Conservation (phyloP, 2,329 filamentous ascomycete genomes). For the Apiospora sp. region DNA sequence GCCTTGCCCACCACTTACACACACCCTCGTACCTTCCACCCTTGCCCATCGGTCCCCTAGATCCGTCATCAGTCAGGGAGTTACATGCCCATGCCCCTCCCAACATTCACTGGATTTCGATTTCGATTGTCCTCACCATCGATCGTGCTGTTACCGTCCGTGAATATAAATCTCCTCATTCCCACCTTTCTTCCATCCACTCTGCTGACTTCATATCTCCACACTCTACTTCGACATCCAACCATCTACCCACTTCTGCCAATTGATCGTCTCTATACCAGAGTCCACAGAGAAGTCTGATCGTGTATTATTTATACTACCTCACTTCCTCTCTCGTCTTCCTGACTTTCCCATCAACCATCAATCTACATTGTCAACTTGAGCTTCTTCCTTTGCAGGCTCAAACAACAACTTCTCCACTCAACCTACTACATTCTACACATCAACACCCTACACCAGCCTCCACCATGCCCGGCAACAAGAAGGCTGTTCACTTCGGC, state of each 20-base stretch:
- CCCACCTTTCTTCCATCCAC: conserved; percentile 10
- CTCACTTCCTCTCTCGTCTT: neutral
- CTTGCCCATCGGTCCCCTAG: conserved; percentile 4
- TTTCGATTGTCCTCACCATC: conserved; percentile 17
- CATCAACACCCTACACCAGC: neutral
- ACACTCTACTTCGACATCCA: conserved; percentile 1
- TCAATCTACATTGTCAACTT: neutral
- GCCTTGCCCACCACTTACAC: neutral
- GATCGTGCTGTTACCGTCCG: neutral
- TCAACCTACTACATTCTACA: neutral
- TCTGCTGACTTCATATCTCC: conserved; percentile 17
- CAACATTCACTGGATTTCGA: conserved; percentile 8
- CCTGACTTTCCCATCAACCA: neutral
- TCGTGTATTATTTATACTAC: conserved; percentile 19
- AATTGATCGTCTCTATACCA: neutral
- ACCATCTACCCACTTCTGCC: conserved; percentile 13
- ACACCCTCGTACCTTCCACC: neutral
- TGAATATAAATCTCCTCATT: conserved; percentile 18
- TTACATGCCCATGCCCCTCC: neutral
- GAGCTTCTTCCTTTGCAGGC: neutral
- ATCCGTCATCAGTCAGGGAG: conserved; percentile 13
- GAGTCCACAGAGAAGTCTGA: neutral
- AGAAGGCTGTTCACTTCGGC: conserved; percentile 78
- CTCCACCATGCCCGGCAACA: neutral
- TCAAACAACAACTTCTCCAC: neutral